phyloP scores from a whole-genome alignment of 257 asterid genomes.

The Solanum pinnatisectum region DNA sequence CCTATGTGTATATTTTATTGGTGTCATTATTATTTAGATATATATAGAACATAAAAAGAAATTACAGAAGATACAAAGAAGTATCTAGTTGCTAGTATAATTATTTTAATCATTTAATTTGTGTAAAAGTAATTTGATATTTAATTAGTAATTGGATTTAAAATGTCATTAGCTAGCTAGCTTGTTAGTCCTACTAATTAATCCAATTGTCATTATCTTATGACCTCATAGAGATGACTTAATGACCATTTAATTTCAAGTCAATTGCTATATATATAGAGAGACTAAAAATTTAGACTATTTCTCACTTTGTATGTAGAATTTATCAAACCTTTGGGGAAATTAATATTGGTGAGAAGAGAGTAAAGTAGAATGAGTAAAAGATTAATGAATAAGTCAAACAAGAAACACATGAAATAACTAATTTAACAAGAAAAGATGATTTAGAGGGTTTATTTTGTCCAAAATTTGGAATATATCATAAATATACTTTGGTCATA shows the following conservation, averaged over 20 bases:
- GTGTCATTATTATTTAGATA: neutral
- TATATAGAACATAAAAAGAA: neutral
- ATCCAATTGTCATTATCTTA: neutral
- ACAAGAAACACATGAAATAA: neutral
- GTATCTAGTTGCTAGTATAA: neutral
- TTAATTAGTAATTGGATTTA: neutral
- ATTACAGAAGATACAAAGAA: neutral
- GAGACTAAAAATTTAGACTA: neutral
- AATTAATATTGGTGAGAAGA: neutral
- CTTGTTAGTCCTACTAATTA: neutral
- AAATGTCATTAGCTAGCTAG: neutral
- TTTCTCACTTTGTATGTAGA: neutral
- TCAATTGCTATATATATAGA: neutral
- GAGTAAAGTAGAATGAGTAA: neutral
- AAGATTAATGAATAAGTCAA: neutral
- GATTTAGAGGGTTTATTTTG: neutral
- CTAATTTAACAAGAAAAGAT: neutral
- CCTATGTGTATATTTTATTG: neutral
- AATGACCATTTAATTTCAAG: neutral
- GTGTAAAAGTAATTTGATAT: neutral
- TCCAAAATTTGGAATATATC: neutral
- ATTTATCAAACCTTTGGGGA: neutral
- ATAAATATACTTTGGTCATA: neutral
- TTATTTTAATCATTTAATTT: neutral
- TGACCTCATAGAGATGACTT: neutral